phyloP scores from a whole-genome alignment of 192 early-diverging fungal species.

The Phycomyces nitens region DNA sequence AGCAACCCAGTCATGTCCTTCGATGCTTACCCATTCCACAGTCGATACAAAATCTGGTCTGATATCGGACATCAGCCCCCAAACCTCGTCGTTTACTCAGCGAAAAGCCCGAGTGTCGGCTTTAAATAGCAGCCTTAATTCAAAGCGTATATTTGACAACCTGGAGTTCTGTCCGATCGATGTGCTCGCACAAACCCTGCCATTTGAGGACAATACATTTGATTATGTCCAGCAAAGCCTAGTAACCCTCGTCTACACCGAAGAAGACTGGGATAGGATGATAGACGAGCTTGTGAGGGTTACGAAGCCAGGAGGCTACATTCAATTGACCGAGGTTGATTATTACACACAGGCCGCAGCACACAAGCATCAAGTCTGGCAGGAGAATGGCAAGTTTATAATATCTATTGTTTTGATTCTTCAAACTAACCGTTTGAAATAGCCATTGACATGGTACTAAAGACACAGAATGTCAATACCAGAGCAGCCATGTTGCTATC shows the following conservation, averaged over 20 bases:
- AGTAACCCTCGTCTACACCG: neutral
- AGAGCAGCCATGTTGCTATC: conserved; percentile 2
- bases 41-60: neutral
- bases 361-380: conserved; percentile 9
- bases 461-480: neutral
- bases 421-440: neutral
- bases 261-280: conserved; percentile 10
- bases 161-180: conserved; percentile 8
- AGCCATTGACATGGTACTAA: neutral
- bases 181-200: neutral
- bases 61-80: neutral
- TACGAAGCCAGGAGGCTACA: conserved; percentile 33
- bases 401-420: too few relatives aligned
- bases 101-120: neutral
- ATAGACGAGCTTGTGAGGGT: conserved; percentile 25
- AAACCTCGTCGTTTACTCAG: neutral
- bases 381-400: conserved; percentile 7
- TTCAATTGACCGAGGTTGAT: conserved; percentile 32
- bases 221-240: conserved; percentile 18
- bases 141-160: conserved; percentile 5
- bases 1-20: too few relatives aligned
- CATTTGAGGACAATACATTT: conserved; percentile 23
- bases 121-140: neutral
- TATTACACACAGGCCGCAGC: conserved; percentile 7
- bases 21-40: neutral